Evolutionary conservation across 352 stramenopile species (phyloP).

Genomic region (Saprolegnia diclina): DNA sequence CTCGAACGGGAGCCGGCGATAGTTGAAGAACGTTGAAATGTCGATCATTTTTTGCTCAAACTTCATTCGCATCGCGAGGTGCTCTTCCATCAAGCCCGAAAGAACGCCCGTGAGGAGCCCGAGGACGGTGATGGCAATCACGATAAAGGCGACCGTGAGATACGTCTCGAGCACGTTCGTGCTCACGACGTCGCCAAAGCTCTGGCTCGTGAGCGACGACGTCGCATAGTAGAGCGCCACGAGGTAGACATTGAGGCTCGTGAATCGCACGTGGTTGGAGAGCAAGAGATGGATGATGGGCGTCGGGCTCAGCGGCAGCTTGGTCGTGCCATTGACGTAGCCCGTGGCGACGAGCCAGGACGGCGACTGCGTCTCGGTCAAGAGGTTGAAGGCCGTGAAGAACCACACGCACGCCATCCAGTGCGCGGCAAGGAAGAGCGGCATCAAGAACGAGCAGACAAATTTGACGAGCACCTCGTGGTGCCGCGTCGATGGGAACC

Average conservation of each 20-base stretch:
- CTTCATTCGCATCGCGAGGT: background rate
- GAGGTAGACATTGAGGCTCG: conserved; percentile 19
- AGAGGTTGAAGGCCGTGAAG: conserved; percentile 31
- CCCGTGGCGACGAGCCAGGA: conserved; percentile 14
- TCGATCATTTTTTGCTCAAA: conserved; percentile 25
- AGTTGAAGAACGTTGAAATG: conserved; percentile 23
- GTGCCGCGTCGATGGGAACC: background rate
- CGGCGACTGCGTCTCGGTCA: background rate
- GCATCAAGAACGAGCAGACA: background rate
- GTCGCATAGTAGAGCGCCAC: conserved; percentile 15
- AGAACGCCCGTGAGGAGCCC: conserved; percentile 11
- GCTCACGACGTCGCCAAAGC: conserved; percentile 9
- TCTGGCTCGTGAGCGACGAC: conserved; percentile 14
- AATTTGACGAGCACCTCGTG: background rate
- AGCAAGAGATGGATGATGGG: background rate
- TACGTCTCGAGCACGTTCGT: conserved; percentile 6
- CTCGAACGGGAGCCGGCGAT: conserved; percentile 12
- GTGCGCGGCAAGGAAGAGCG: conserved; percentile 51
- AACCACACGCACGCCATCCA: conserved; percentile 73
- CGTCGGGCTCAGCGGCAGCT: background rate
- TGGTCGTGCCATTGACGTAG: background rate
- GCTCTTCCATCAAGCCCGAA: conserved; percentile 14
- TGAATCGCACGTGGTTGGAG: background rate
- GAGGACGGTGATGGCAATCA: conserved; percentile 15
- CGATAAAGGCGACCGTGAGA: conserved; percentile 15